A percentile compares a stretch with the other conserved stretches of the same genome.
phyloP scores from a whole-genome alignment of 2,329 filamentous ascomycete species.

The Fusarium anthophilum region DNA sequence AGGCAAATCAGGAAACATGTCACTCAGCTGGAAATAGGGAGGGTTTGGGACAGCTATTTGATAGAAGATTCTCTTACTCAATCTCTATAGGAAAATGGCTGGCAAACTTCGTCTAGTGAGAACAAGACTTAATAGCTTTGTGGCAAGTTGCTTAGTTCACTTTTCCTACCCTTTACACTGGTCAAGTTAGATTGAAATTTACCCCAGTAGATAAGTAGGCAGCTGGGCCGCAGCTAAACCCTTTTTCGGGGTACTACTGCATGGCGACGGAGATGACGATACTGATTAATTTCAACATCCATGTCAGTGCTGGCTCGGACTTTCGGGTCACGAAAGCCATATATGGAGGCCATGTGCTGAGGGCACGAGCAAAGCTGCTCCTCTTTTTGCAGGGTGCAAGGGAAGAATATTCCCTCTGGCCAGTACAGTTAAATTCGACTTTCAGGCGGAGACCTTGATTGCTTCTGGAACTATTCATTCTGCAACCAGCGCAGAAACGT shows the following conservation, averaged over 20 bases:
- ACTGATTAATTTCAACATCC: background rate
- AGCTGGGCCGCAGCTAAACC: background rate
- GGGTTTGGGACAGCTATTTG: too few relatives aligned
- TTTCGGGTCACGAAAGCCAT: background rate
- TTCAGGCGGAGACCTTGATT: background rate
- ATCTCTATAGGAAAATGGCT: background rate
- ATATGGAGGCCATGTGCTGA: background rate
- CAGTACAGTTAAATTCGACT: background rate
- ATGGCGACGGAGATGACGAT: background rate
- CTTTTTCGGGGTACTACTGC: background rate
- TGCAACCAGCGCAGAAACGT: background rate
- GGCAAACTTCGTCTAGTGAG: background rate
- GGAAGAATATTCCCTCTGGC: background rate
- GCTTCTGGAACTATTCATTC: background rate
- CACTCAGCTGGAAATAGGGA: background rate
- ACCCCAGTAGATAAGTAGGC: background rate
- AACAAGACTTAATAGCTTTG: background rate
- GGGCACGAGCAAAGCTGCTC: background rate
- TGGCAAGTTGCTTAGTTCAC: background rate
- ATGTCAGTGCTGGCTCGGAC: background rate
- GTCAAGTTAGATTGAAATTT: background rate
- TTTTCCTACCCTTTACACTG: background rate
- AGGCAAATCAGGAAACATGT: background rate
- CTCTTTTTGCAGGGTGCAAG: rapidly evolving
- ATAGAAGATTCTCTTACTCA: background rate